Evolutionary conservation across 108 stramenopile genomes (phyloP), one percentile per base, ranked within the genome.

Genomic region (Craspedostauros australis): DNA sequence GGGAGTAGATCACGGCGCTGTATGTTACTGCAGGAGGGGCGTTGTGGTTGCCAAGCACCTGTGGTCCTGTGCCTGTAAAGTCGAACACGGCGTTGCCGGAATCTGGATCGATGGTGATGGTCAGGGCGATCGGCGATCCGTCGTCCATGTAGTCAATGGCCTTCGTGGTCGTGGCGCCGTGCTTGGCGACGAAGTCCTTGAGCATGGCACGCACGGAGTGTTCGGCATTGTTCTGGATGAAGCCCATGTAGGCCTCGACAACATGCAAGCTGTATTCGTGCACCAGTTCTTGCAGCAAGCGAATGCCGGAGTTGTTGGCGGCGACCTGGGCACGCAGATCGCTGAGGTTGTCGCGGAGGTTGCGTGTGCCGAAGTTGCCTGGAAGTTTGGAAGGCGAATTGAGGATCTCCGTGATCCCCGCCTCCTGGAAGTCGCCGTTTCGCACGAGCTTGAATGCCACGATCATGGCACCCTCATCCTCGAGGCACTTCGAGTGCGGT

Each of bases 11-110:
- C 8, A 97, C 95, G 22, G 99, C 99, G 3, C 88, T 89, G 46
- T 95, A 90, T 9, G 97, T 96, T 22, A 99, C 97, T 2, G 99
- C 95, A n/a, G 99, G 97, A 8, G 99, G 99, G 0, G 97, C 95
- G 51, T 99, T 99, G 57, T 88, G 68, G 69, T 99, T 99, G 20
- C 93, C 95, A 5, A 82, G 57, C 18, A 98, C 94, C 62, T 99
- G 94, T 12, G 89, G 92, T 0, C 92, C 94, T 16, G 98, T 98
- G n/a, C 97, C 98, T 38, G 83, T 79, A 67, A 99, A 99, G 64
- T 98, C 96, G 60, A 99, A 98, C 19, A 57, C 48, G 1, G 96
- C 95, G 42, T 64, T 68, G 14, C 94, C 90, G 16, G 78, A 72
- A 5, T 58, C 61, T 36, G 73, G 67, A 57, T 98, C 88, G 43